Evolutionary conservation across 371 early-diverging fungal genomes (phyloP).

Genomic region (Zychaea mexicana): DNA sequence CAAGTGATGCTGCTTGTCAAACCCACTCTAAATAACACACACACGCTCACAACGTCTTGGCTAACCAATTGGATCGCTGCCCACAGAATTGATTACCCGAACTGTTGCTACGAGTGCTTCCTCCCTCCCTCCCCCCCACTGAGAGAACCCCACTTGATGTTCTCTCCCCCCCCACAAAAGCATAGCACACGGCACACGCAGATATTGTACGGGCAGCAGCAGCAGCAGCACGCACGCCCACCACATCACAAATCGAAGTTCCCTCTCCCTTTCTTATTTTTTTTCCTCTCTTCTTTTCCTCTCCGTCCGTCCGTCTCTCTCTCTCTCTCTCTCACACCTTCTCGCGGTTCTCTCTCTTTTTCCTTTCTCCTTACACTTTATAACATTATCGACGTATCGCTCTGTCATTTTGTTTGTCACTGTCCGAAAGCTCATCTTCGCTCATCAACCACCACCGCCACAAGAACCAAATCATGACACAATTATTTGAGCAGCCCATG

Average conservation of each 20-base stretch:
- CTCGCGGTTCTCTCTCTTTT: not conserved
- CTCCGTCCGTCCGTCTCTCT: not conserved
- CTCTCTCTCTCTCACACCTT: not conserved
- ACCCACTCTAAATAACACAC: too few species aligned
- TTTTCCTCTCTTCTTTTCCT: not conserved
- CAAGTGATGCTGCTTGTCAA: too few species aligned
- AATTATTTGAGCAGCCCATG: slow-evolving; percentile 18
- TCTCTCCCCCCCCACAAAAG: too few species aligned
- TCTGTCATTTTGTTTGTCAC: not conserved
- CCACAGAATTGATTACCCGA: too few species aligned
- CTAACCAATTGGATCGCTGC: too few species aligned
- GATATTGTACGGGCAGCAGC: not conserved
- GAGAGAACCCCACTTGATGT: too few species aligned
- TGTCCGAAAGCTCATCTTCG: not conserved
- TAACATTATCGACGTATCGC: too few species aligned
- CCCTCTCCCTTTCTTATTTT: not conserved
- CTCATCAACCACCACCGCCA: not conserved
- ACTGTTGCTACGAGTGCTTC: too few species aligned
- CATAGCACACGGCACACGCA: too few species aligned
- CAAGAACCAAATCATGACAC: not conserved
- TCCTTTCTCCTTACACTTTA: not conserved
- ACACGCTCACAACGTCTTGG: too few species aligned
- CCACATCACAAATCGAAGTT: not conserved
- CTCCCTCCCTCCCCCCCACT: too few species aligned
- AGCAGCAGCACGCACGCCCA: not conserved